These are phyloP conservation scores for Aspergillus homomorphus DNA, from an alignment of 495 filamentous ascomycete genomes.

Conservation along the genomic window DNA sequence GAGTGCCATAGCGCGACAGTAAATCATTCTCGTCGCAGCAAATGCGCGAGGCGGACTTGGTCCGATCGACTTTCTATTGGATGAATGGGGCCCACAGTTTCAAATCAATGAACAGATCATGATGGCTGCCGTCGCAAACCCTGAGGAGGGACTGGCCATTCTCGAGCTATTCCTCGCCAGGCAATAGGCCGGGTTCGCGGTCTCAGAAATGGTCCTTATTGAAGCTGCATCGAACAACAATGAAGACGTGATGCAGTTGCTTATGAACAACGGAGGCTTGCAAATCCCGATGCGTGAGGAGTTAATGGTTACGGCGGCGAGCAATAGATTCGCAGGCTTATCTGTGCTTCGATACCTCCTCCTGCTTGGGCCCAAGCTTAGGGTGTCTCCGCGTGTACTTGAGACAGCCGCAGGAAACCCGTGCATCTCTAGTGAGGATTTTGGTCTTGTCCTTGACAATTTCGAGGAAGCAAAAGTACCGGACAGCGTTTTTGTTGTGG, in stretches of 20 bases:
- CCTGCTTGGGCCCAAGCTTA: neutral
- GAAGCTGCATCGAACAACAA: neutral
- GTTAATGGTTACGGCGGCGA: neutral
- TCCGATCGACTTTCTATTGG: neutral
- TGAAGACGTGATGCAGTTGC: neutral
- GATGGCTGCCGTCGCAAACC: neutral
- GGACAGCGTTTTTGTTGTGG: neutral
- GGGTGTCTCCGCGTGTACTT: neutral
- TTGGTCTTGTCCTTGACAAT: neutral
- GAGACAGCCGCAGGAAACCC: neutral
- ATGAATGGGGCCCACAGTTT: neutral
- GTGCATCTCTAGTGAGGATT: neutral
- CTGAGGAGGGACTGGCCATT: neutral
- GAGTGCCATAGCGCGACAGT: neutral
- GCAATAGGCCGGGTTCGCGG: neutral
- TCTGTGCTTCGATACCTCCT: neutral
- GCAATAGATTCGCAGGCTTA: neutral
- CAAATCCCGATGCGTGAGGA: neutral
- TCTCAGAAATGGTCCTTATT: neutral
- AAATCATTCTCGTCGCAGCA: neutral
- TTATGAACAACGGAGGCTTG: neutral
- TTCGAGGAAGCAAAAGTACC: neutral
- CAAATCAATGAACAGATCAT: neutral
- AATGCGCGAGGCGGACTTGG: neutral
- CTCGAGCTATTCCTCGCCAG: neutral